Conservation (phyloP, 2,329 filamentous ascomycete genomes). For the Cladorrhinum sp. region DNA sequence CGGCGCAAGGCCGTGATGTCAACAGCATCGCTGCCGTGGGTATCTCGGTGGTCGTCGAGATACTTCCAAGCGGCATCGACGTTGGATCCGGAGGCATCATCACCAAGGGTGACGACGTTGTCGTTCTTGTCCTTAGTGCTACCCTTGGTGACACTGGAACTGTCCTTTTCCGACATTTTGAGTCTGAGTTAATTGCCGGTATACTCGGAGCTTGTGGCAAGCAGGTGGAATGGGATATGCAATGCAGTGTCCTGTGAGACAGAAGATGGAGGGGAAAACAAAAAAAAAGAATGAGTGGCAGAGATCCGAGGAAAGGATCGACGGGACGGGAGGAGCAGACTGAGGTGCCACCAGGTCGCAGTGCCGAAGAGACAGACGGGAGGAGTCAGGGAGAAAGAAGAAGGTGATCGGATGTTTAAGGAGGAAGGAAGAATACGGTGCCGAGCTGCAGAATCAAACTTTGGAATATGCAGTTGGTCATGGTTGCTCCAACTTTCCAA, state of each 20-base stretch:
- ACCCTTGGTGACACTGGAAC: conserved; percentile 12
- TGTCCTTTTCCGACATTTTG: conserved; percentile 22
- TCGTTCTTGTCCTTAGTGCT: conserved; percentile 17
- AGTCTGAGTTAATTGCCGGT: no score
- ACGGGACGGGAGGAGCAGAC: conserved; percentile 1
- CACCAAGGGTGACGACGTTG: conserved; percentile 2
- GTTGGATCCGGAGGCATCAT: conserved; percentile 21
- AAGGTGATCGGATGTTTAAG: conserved; percentile 14
- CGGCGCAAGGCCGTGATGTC: conserved; percentile 47
- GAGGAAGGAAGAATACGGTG: not conserved
- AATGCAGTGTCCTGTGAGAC: not conserved
- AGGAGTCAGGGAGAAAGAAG: conserved; percentile 1
- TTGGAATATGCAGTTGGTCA: conserved; percentile 1
- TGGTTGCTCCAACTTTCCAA: not conserved
- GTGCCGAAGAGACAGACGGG: conserved; percentile 5
- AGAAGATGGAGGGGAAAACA: not conserved
- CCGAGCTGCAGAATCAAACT: not conserved
- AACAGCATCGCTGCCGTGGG: conserved; percentile 29
- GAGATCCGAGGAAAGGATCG: conserved; percentile 8
- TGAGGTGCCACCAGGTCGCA: conserved; percentile 14
- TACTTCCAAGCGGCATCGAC: conserved; percentile 48
- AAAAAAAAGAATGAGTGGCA: not conserved
- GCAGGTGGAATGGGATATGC: not conserved
- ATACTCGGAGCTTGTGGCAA: no score
- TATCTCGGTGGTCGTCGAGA: conserved; percentile 41